Evolutionary conservation across 163 green algal species (phyloP).

Genomic region (Volvox carteri): DNA sequence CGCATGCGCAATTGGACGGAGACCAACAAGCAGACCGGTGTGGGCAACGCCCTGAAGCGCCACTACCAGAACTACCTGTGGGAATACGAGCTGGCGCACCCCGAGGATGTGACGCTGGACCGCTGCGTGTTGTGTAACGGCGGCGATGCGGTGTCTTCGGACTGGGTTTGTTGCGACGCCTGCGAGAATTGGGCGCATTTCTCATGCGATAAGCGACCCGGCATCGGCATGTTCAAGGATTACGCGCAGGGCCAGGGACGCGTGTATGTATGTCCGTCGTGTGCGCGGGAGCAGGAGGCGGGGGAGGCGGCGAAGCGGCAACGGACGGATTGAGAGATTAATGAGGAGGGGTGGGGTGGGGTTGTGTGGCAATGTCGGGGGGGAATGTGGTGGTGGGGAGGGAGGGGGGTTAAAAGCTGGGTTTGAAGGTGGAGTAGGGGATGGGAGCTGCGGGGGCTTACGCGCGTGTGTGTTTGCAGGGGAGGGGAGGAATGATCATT

Average conservation of each 20-base stretch:
- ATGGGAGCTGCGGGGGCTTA: too few species aligned
- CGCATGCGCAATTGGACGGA: conserved; percentile 75
- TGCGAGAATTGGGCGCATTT: conserved; percentile 73
- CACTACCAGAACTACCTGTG: conserved; percentile 76
- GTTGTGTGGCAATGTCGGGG: too few species aligned
- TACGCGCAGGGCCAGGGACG: conserved; percentile 57
- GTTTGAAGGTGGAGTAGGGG: too few species aligned
- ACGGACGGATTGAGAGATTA: conserved; percentile 18
- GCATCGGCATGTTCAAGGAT: conserved; percentile 63
- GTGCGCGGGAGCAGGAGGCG: conserved; percentile 44
- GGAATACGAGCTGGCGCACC: conserved; percentile 76
- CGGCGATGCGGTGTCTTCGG: conserved; percentile 57
- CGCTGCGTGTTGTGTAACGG: conserved; percentile 68
- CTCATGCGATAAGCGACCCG: conserved; percentile 63
- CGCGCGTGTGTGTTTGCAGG: too few species aligned
- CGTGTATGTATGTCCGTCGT: conserved; percentile 59
- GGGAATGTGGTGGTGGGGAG: too few species aligned
- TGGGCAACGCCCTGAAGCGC: conserved; percentile 75
- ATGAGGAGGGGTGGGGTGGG: too few species aligned
- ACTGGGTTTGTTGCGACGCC: conserved; percentile 72
- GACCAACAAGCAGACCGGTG: conserved; percentile 74
- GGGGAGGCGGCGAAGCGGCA: conserved; percentile 40
- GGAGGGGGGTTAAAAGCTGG: too few species aligned
- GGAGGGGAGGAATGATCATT: too few species aligned
- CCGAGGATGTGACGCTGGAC: conserved; percentile 64